Base-by-base conservation (phyloP, 2,329 filamentous ascomycete species). In the Sordariomycetes sp. region DNA sequence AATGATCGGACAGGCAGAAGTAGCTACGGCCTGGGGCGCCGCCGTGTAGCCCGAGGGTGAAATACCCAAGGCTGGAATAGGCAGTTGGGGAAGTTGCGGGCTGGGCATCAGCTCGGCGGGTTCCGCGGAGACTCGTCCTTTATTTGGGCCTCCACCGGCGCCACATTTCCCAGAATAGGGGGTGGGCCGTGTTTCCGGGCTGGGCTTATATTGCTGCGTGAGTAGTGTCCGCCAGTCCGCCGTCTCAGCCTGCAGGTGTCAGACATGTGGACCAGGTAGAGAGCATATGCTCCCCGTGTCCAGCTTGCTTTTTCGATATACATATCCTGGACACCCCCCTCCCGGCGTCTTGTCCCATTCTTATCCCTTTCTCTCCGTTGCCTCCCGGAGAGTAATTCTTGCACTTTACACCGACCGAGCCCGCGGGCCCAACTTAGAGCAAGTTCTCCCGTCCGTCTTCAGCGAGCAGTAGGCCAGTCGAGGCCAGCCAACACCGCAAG, bases 401-500 rank as follows among this genome's bases (percentile, higher is more conserved):
- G 28, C n/a, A n/a, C 8, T 24, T 18, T 11, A 54, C 28, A 12
- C 18, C 24, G 16, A 3, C 7, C n/a, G 10, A 11, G 24, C n/a
- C 4, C 4, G 28, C 8, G 28, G 28, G 28, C 5, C 14, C 28
- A 22, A 55, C 34, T 37, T 55, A 40, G 2, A 54, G 28, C 34
- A 22, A 24, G 16, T 40, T 34, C 51, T n/a, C 18, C n/a, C n/a
- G 20, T 24, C 28, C 28, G 28, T 32, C 8, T 32, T 32, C 28
- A 32, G 28, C 28, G 28, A 32, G 28, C 8, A 32, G 28, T 32
- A 32, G 8, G 22, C 28, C 34, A 8, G 20, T 14, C 14, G n/a
- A 37, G 22, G n/a, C 20, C 20, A 40, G 53, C 14, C 6, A 53
- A 53, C 51, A 28, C 51, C 24, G 10, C 52, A 59, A 68, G 61